Percentiles rank a stretch among this genome's conserved stretches.
These are phyloP conservation scores for Colletotrichum shisoi DNA, from an alignment of 2,329 filamentous ascomycete species.

Conservation along the genomic window DNA sequence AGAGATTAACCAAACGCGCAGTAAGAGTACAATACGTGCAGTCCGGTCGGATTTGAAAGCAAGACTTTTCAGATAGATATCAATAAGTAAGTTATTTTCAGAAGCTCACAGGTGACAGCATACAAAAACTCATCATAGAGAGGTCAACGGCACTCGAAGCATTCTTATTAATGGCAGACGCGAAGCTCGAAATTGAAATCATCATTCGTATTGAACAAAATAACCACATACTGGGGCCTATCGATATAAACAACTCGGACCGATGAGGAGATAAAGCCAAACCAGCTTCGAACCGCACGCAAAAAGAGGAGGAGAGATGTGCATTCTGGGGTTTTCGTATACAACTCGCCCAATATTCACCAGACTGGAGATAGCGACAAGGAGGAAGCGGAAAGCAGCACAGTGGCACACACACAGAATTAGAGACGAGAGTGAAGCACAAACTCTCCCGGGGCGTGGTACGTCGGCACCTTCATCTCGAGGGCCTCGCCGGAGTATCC, in stretches of 20 bases:
- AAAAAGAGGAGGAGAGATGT: no score
- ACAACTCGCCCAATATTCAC: slow-evolving; percentile 6
- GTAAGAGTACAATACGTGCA: no score
- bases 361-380: slow-evolving; percentile 6
- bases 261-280: background rate
- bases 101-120: no score
- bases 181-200: background rate
- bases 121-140: no score
- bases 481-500: slow-evolving; percentile 76
- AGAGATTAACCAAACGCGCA: no score
- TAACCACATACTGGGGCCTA: background rate
- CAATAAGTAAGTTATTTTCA: no score
- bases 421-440: slow-evolving; percentile 53
- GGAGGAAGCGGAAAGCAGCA: background rate
- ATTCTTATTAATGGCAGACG: no score
- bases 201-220: slow-evolving; percentile 4
- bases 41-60: no score
- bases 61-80: no score
- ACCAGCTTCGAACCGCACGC: background rate
- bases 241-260: background rate
- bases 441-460: slow-evolving; percentile 64
- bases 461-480: slow-evolving; percentile 77
- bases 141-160: background rate
- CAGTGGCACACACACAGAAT: slow-evolving; percentile 13
- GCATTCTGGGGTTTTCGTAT: slow-evolving; percentile 24